These are phyloP conservation scores for Wickerhamiella azyma DNA, from an alignment of 805 yeast species.

Conservation along the genomic window DNA sequence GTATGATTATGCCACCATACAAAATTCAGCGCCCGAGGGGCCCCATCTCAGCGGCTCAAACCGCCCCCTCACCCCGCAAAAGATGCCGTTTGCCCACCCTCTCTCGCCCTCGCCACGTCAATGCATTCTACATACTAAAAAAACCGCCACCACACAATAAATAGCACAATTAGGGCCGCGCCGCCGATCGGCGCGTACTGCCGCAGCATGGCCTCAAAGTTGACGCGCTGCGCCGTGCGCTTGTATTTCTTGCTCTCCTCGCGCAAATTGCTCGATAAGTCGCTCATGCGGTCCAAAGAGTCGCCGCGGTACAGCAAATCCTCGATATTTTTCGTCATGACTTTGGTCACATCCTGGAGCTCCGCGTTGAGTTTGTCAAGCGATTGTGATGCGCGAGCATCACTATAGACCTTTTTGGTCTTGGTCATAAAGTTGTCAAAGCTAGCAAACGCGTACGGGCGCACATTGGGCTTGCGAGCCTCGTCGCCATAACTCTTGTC, in stretches of 20 bases:
- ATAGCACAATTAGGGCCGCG: constrained; percentile 50
- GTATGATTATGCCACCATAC: no score
- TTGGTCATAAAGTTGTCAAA: constrained; percentile 61
- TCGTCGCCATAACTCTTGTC: constrained; percentile 67
- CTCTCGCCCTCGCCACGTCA: not conserved
- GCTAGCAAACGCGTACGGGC: constrained; percentile 82
- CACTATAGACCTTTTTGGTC: constrained; percentile 80
- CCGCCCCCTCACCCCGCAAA: no score
- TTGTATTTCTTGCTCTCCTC: constrained; percentile 78
- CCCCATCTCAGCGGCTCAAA: no score
- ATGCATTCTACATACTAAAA: constrained; percentile 20
- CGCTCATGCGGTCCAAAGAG: constrained; percentile 76
- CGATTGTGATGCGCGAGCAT: constrained; percentile 79
- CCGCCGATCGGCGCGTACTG: constrained; percentile 84
- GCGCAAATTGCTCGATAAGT: constrained; percentile 65
- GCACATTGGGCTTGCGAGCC: constrained; percentile 41
- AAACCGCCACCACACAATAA: constrained; percentile 73
- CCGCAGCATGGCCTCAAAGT: constrained; percentile 72
- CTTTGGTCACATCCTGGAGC: constrained; percentile 82
- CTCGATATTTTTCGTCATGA: constrained; percentile 93
- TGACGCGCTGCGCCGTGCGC: constrained; percentile 79
- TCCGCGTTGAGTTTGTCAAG: constrained; percentile 78
- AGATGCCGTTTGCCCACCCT: no score
- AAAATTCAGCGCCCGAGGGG: no score
- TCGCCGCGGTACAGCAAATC: constrained; percentile 92